A percentile compares a stretch with the other conserved stretches of the same genome.
Evolutionary conservation across 1,284 basidiomycete genomes (phyloP).

Genomic region (Gomphus sp.): DNA sequence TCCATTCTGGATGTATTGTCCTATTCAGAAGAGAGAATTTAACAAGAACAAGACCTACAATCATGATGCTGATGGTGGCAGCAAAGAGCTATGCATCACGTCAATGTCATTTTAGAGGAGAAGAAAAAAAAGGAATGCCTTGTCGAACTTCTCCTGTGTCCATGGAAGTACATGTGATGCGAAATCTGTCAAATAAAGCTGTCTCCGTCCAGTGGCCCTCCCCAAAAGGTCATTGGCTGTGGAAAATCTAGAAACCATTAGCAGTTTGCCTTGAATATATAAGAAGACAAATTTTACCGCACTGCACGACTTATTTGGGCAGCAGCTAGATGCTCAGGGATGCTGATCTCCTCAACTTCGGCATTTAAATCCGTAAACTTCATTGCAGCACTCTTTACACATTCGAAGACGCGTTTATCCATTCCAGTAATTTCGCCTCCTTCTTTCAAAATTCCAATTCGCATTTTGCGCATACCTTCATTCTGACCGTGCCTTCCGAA

Average conservation of each 20-base stretch:
- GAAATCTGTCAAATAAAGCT: slow-evolving; percentile 30
- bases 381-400: slow-evolving; percentile 24
- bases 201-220: slow-evolving; percentile 22
- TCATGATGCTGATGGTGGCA: slow-evolving; percentile 14
- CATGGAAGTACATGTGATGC: slow-evolving; percentile 28
- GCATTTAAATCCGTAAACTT: slow-evolving; percentile 30
- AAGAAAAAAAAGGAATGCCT: slow-evolving; percentile 15
- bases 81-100: slow-evolving; percentile 13
- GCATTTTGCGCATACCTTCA: slow-evolving; percentile 24
- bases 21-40: not conserved
- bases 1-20: not conserved
- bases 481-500: slow-evolving; percentile 8
- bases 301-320: not conserved
- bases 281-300: not conserved
- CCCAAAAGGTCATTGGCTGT: slow-evolving; percentile 12
- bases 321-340: slow-evolving; percentile 12
- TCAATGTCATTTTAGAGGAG: not conserved
- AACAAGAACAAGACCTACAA: not conserved
- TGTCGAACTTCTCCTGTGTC: slow-evolving; percentile 29
- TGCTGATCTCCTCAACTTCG: slow-evolving; percentile 28
- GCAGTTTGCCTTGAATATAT: not conserved
- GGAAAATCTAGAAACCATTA: not conserved
- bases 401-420: slow-evolving; percentile 25
- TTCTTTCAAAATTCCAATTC: slow-evolving; percentile 34
- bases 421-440: slow-evolving; percentile 26